Evolutionary conservation across 2,329 filamentous ascomycete species (phyloP).

Genomic region (Penicillium concentricum): DNA sequence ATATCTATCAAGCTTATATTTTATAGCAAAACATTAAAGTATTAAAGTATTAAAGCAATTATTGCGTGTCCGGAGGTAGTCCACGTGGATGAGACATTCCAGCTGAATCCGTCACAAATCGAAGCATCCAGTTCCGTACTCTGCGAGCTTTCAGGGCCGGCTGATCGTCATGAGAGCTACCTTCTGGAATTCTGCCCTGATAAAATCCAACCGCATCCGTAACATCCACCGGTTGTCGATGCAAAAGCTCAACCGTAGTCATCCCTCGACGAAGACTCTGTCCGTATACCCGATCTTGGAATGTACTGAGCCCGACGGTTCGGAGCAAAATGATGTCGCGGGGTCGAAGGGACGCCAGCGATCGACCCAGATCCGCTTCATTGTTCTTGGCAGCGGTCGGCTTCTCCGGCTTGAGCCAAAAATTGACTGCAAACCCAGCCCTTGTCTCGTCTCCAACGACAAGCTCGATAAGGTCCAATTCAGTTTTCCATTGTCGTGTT

Average conservation of each 20-base stretch:
- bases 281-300: constrained; percentile 75
- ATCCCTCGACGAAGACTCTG: constrained; percentile 72
- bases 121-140: constrained; percentile 73
- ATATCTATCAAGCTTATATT: too few species aligned
- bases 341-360: constrained; percentile 54
- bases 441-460: constrained; percentile 82
- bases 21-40: not conserved
- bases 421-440: constrained; percentile 76
- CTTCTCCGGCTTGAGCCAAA: constrained; percentile 65
- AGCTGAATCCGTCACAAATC: constrained; percentile 59
- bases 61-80: constrained; percentile 44
- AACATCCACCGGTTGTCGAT: constrained; percentile 54
- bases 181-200: constrained; percentile 46
- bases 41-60: not conserved
- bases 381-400: constrained; percentile 10
- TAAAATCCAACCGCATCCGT: constrained; percentile 59
- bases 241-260: constrained; percentile 68
- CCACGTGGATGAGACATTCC: constrained; percentile 25
- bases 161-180: constrained; percentile 38
- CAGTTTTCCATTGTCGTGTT: constrained; percentile 54
- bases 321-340: constrained; percentile 78
- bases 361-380: constrained; percentile 38
- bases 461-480: constrained; percentile 69
- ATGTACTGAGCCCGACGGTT: constrained; percentile 75
- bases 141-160: constrained; percentile 63